Evolutionary conservation across 2,329 filamentous ascomycete species (phyloP), one percentile per base, ranked within the genome.

Genomic region (Juglanconis juglandina): DNA sequence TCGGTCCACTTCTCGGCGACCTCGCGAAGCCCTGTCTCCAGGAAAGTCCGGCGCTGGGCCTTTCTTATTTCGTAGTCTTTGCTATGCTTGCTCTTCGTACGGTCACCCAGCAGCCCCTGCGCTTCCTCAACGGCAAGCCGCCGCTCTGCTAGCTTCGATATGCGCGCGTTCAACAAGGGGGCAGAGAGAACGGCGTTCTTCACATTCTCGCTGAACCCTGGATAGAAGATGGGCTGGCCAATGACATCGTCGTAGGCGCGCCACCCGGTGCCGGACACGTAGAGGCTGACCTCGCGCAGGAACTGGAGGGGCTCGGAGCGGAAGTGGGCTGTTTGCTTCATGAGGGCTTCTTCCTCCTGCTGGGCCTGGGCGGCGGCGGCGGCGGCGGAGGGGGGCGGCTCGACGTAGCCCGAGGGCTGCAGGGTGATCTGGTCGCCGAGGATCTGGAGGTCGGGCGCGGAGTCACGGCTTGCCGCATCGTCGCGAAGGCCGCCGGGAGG

Each of bases 241-340:
- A 98, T 88, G 64, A 93, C 84, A 64, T 89, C 80, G 70, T 98
- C 92, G 77, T 99, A 99, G 62, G 91, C 91, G 63, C 95, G 90
- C 95, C 95, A 99, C 72, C 93, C 94, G 54, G 90, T 89, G 58
- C 95, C 95, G 11, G 92, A 94, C 65, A 98, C 90, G 75, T 98
- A 93, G 39, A 96, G 82, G 51, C 91, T 95, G 39, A 99, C 89
- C 78, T 99, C 95, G 66, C 92, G 91, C 35, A 98, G 85, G 73
- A 98, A 98, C 79, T 86, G 84, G 14, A 88, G 74, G 35, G 86
- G 86, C 64, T 87, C 84, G 46, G 83, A 80, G 60, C 94, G 87
- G 73, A 98, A 97, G 50, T 92, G 89, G 53, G 91, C 90, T 82
- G 95, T 95, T 70, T 93, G 87, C 73, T 89, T 87, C 77, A 94